Evolutionary conservation across 1,284 basidiomycete species (phyloP), one percentile per base, ranked within the genome.

Genomic region (Cryptococcus amylolentus): DNA sequence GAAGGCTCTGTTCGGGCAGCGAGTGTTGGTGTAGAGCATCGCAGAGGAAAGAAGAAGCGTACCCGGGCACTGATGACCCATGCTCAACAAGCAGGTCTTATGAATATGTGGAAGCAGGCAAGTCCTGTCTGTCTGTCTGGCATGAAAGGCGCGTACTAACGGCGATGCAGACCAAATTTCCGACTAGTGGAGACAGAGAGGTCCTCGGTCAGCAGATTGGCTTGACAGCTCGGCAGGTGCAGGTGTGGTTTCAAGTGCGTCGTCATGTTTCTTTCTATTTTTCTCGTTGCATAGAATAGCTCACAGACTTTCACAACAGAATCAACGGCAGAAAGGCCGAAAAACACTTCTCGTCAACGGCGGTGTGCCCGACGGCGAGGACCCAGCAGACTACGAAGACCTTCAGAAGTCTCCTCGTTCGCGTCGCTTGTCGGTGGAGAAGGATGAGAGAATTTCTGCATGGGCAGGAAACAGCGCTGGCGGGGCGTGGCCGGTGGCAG

Each of bases 191-290:
- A 7, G 65, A 74, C 20, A 58, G 75, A 31, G 70, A 76, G 38
- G 54, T 55, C 1, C 54, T 75, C n/a, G 72, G 68, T 4, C 49
- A 53, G 12, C 58, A 68, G 23, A 71, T 73, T 42, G 70, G 66
- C 1, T 52, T 77, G 31, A 73, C 73, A 4, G 57, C 71, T 3
- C 67, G 75, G 0, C 75, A 77, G 57, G 72, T 77, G 1, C 75
- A 77, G 56, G 75, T 77, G 1, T 77, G 75, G 75, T 77, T 77
- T 47, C 75, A 77, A 57, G 75, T 75, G 51, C 41, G 72, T 66
- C 23, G 9, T 23, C 16, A 16, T 46, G 16, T 31, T 23, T 18
- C 10, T 28, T 55, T 51, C 8, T 5, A 13, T 42, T 18, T 9
- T 18, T 23, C 2, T 23, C 14, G 20, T 42, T 28, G 28, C n/a